Conservation (phyloP, 805 yeast genomes). For the Lipomyces kockii region DNA sequence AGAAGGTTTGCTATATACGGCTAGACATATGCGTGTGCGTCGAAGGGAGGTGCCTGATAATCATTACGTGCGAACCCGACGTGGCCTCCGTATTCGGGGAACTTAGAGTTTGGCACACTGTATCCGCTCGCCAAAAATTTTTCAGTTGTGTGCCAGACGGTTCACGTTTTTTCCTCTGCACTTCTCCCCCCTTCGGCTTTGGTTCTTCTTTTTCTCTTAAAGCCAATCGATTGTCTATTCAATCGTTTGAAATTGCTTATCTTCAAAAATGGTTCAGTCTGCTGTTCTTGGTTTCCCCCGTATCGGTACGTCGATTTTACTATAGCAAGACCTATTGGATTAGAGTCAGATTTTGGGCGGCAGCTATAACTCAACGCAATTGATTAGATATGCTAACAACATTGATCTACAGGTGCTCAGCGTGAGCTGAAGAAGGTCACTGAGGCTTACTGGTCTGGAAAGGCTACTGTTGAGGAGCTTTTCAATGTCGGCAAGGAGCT, state of each 20-base stretch:
- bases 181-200: slow-evolving; percentile 2
- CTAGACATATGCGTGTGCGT: background rate
- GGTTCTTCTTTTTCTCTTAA: slow-evolving; percentile 5
- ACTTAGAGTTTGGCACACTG: background rate
- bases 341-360: background rate
- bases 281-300: slow-evolving; percentile 99
- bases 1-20: slow-evolving; percentile 1
- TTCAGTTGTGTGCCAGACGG: background rate
- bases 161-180: background rate
- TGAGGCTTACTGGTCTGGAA: slow-evolving; percentile 98
- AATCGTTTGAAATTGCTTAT: background rate
- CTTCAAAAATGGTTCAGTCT: slow-evolving; percentile 81
- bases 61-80: background rate
- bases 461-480: slow-evolving; percentile 83
- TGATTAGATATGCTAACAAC: background rate
- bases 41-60: background rate
- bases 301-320: slow-evolving; percentile 51
- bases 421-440: slow-evolving; percentile 99
- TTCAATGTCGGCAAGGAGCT: slow-evolving; percentile 91
- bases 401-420: slow-evolving; percentile 71
- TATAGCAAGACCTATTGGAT: background rate
- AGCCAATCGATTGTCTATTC: slow-evolving; percentile 9
- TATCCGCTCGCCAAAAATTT: background rate
- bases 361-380: background rate
- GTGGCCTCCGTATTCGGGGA: background rate